Percentiles rank a stretch among this genome's conserved stretches.
phyloP scores from a whole-genome alignment of 1,284 basidiomycete genomes.

The Xanthoconium separans region DNA sequence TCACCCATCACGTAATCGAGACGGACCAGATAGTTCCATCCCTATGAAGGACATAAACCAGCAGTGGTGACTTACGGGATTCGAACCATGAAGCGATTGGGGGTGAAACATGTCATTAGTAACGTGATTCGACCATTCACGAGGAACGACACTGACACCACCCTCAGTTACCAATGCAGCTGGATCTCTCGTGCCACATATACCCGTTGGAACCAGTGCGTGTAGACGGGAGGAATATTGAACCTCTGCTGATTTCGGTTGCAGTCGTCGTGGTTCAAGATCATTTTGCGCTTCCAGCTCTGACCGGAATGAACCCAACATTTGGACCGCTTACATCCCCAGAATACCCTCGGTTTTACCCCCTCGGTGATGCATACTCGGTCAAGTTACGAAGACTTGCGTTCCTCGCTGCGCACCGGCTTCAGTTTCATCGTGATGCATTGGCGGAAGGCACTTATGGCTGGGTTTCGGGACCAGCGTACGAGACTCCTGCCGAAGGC shows the following conservation, averaged over 20 bases:
- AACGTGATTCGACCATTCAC: slow-evolving; percentile 24
- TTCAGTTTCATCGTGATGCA: slow-evolving; percentile 45
- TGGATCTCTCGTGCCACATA: slow-evolving; percentile 69
- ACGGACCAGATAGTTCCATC: slow-evolving; percentile 56
- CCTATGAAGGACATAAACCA: slow-evolving; percentile 77
- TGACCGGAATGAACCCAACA: slow-evolving; percentile 77
- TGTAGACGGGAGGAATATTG: slow-evolving; percentile 8
- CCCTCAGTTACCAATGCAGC: slow-evolving; percentile 80
- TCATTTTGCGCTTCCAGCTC: slow-evolving; percentile 76
- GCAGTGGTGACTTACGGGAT: slow-evolving; percentile 74
- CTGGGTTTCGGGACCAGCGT: slow-evolving; percentile 84
- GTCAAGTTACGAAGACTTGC: slow-evolving; percentile 61
- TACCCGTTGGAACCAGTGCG: slow-evolving; percentile 80
- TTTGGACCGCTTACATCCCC: slow-evolving; percentile 64
- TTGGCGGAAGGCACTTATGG: slow-evolving; percentile 80
- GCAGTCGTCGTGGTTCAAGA: slow-evolving; percentile 80
- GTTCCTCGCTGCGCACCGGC: slow-evolving; percentile 65
- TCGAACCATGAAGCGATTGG: slow-evolving; percentile 71
- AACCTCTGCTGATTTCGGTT: slow-evolving; percentile 11
- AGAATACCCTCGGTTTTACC: slow-evolving; percentile 67
- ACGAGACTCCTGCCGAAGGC: slow-evolving; percentile 84
- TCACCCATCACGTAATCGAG: not conserved
- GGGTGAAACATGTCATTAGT: slow-evolving; percentile 76
- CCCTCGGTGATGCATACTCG: slow-evolving; percentile 79
- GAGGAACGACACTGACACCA: slow-evolving; percentile 2